Evolutionary conservation across 2,329 filamentous ascomycete species (phyloP), one percentile per base, ranked within the genome.

Genomic region (Tolypocladium guangdongense): DNA sequence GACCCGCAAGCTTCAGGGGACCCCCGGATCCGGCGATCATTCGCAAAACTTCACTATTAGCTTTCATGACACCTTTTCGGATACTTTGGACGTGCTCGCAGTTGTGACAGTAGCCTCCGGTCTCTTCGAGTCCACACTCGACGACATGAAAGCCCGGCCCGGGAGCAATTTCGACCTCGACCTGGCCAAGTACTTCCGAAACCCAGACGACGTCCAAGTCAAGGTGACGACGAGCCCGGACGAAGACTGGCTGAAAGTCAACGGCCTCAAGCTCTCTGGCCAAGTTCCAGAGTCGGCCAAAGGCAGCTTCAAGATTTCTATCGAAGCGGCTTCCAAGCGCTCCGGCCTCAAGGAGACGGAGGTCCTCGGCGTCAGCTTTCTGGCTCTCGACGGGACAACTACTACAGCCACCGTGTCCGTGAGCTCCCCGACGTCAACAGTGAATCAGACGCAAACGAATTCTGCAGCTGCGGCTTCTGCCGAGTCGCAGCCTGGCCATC

Each of bases 1-100:
- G 10, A 83, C 82, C 0, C 78, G 90, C 64, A 71, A 70, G 1
- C 68, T 95, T 7, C 75, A 70, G 35, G 90, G 90, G 2, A 86
- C 71, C 1, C 82, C 86, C 3, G 81, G 83, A 0, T 62, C 73
- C n/a, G 71, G 74, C 50, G 78, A 81, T 4, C 72, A 74, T 49
- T 80, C 83, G 4, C 74, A 78, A 32, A 86, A 85, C 58, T 76
- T 92, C 48, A 82, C 77, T 1, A 70, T 90, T 37, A 75, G 71
- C 14, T 83, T 82, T 11, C 75, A 69, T 14, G 85, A 88, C 63
- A 66, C 69, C 14, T 81, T 78, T 57, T 77, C 80, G 16, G 80
- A 88, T 61, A 71, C 69, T 16, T 80, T 87, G 5, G 77, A 74
- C 41, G 74, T 83, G 3, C 73, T 79, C 18, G 66, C 85, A 37